Evolutionary conservation across 2,329 filamentous ascomycete genomes (phyloP), one percentile per base, ranked within the genome.

Genomic region (Verticillium nonalfalfae): DNA sequence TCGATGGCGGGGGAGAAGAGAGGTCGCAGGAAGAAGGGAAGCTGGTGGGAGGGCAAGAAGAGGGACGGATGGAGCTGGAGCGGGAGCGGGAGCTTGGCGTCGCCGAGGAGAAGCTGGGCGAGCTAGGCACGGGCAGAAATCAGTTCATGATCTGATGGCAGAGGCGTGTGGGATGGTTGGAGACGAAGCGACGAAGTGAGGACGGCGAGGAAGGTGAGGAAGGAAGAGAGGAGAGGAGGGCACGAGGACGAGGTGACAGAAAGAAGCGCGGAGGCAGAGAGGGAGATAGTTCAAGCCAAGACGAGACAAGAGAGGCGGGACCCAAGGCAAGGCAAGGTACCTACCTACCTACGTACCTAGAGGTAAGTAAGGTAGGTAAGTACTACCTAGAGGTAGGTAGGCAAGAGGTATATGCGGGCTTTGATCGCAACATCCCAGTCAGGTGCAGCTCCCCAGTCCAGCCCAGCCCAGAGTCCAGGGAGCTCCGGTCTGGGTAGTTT

Each of bases 11-110:
- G 79, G 58, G 80, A 81, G 63, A 76, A 78, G 57, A 75, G 64
- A 62, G 72, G 66, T 63, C 65, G 67, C 61, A 71, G 64, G 62
- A 75, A 69, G 63, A 74, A 70, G 40, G 67, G 72, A 64, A 62
- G 62, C 33, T 54, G 56, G 55, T 59, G 61, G 13, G 63, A 59
- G 59, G 59, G 40, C 40, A 64, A 64, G 14, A 56, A 61, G 61
- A 64, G 71, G 66, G 67, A 68, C 61, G 68, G 70, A 63, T 68
- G 67, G 65, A 63, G 60, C 57, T 76, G 75, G 66, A 80, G 73
- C 74, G 79, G 67, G 65, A 63, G 60, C 57, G 76, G 75, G 66
- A 80, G 73, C 74, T 79, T 80, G 72, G 76, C 72, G 75, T 81
- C 78, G 67, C 74, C 75, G 13, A 58, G 60, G 21, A 56, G 18